phyloP scores from a whole-genome alignment of 2,329 filamentous ascomycete genomes.

The Beauveria brongniartii region DNA sequence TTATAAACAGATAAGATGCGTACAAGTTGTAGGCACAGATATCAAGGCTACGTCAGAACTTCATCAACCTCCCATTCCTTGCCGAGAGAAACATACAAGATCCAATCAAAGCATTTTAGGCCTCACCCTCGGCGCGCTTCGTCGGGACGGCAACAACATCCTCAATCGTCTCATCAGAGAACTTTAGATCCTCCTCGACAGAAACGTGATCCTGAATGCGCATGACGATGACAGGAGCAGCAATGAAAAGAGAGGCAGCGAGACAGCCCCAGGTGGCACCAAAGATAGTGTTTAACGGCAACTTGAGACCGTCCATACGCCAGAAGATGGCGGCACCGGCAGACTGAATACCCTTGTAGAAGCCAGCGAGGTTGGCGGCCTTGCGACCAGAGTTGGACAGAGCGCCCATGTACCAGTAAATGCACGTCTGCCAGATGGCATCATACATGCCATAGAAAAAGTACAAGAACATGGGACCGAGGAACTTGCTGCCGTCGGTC shows the following conservation, averaged over 20 bases:
- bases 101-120: neutral
- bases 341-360: slow-evolving; percentile 82
- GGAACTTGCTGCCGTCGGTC: slow-evolving; percentile 34
- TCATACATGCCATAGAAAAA: slow-evolving; percentile 65
- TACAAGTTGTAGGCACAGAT: slow-evolving; percentile 2
- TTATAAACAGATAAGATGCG: slow-evolving; percentile 6
- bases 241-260: slow-evolving; percentile 64
- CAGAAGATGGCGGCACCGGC: slow-evolving; percentile 71
- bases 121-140: neutral
- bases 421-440: slow-evolving; percentile 51
- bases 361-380: slow-evolving; percentile 83
- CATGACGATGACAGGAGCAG: slow-evolving; percentile 68
- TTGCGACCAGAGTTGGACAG: slow-evolving; percentile 89
- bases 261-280: slow-evolving; percentile 66
- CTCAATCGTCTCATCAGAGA: slow-evolving; percentile 71
- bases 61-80: neutral
- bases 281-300: slow-evolving; percentile 65
- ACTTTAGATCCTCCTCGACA: slow-evolving; percentile 74
- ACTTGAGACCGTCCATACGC: slow-evolving; percentile 56
- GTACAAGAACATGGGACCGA: slow-evolving; percentile 61
- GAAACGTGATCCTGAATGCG: slow-evolving; percentile 76
- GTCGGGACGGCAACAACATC: slow-evolving; percentile 45
- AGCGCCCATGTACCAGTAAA: slow-evolving; percentile 79
- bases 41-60: slow-evolving; percentile 4
- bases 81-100: neutral